Conservation (phyloP, 106 monocot genomes). For the Dendrobium officinale region DNA sequence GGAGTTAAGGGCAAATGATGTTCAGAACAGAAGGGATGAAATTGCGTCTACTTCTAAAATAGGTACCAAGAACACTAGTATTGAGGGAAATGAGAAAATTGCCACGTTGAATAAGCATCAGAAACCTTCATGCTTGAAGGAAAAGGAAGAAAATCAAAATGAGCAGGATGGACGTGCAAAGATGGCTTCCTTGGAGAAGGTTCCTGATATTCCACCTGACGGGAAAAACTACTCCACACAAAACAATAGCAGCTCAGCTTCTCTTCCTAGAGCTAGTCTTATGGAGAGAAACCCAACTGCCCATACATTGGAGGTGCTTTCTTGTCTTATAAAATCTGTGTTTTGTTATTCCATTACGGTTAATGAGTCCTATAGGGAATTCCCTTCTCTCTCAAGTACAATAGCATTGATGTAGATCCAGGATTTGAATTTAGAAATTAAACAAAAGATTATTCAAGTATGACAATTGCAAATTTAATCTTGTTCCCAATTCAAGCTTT, state of each 20-base stretch:
- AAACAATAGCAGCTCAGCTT: neutral
- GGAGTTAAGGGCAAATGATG: neutral
- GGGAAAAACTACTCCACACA: neutral
- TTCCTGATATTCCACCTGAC: too few relatives aligned
- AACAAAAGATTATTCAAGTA: too few relatives aligned
- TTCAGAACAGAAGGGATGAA: neutral
- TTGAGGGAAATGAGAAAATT: neutral
- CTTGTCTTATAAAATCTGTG: constrained; percentile 2
- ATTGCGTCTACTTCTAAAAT: neutral
- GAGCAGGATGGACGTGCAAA: neutral
- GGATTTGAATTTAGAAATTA: too few relatives aligned
- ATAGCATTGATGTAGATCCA: too few relatives aligned
- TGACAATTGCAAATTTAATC: too few relatives aligned
- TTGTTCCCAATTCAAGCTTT: too few relatives aligned
- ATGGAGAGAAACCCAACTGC: constrained; percentile 9
- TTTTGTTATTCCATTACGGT: neutral
- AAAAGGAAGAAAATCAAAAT: neutral
- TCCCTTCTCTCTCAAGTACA: neutral
- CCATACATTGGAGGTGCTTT: constrained; percentile 2
- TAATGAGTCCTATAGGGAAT: neutral
- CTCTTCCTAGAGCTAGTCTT: neutral
- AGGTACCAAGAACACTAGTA: neutral
- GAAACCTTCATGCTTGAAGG: neutral
- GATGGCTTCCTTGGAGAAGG: neutral
- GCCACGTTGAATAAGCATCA: neutral